Percentiles rank a stretch among this genome's conserved stretches.
These are phyloP conservation scores for Cynara cardunculus DNA, from an alignment of 129 eudicot species.

Conservation along the genomic window DNA sequence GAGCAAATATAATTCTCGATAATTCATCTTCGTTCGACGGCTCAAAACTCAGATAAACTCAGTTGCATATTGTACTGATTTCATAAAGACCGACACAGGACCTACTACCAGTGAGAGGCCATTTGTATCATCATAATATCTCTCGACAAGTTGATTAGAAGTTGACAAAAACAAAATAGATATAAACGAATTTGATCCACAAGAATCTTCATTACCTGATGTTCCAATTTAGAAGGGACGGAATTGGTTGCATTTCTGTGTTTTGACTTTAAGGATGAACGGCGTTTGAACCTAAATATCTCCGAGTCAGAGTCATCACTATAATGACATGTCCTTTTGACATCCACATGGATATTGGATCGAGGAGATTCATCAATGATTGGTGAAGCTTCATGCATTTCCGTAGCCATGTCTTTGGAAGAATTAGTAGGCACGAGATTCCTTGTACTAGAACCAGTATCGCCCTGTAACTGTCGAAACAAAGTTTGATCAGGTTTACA, in stretches of 20 bases:
- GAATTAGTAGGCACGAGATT: slow-evolving; percentile 8
- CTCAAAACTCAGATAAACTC: no score
- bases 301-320: slow-evolving; percentile 94
- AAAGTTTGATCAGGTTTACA: not conserved
- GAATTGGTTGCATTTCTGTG: slow-evolving; percentile 31
- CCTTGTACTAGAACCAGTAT: slow-evolving; percentile 14
- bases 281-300: slow-evolving; percentile 79
- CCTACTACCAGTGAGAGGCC: no score
- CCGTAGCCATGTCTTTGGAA: slow-evolving; percentile 24
- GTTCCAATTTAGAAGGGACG: slow-evolving; percentile 28
- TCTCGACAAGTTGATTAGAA: not conserved
- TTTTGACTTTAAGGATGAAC: slow-evolving; percentile 58
- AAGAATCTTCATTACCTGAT: slow-evolving; percentile 47
- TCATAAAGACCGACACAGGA: no score
- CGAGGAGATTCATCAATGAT: slow-evolving; percentile 20
- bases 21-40: no score
- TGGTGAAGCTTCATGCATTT: slow-evolving; percentile 25
- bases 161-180: not conserved
- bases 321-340: slow-evolving; percentile 38
- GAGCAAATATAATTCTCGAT: not conserved
- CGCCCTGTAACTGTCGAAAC: slow-evolving; percentile 27
- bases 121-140: no score
- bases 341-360: slow-evolving; percentile 28
- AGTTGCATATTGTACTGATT: no score
- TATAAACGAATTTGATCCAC: not conserved